Evolutionary conservation across 805 yeast genomes (phyloP).

Genomic region (Myxozyma geophila): DNA sequence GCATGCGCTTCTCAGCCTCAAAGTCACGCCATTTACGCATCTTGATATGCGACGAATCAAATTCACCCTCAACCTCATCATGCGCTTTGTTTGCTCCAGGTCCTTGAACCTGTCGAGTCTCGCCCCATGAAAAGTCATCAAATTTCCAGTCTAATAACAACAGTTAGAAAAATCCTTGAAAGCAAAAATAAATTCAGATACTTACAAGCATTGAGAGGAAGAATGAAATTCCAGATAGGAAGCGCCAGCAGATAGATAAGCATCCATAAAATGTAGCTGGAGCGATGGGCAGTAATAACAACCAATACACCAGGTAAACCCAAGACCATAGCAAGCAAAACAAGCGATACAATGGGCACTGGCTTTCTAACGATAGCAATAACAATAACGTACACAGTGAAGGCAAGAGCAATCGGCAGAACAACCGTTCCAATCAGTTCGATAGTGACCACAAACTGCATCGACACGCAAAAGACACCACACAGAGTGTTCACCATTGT

Average conservation of each 20-base stretch:
- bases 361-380: slow-evolving; percentile 73
- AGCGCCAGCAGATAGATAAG: slow-evolving; percentile 74
- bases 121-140: slow-evolving; percentile 98
- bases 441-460: slow-evolving; percentile 87
- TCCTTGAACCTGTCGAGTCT: slow-evolving; percentile 77
- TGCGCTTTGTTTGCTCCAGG: slow-evolving; percentile 62
- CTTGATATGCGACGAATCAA: slow-evolving; percentile 85
- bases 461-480: slow-evolving; percentile 93
- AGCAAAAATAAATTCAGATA: not conserved
- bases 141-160: slow-evolving; percentile 81
- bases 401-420: slow-evolving; percentile 82
- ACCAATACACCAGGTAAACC: slow-evolving; percentile 87
- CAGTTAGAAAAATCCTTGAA: not conserved
- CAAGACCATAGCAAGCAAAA: slow-evolving; percentile 73
- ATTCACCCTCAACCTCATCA: slow-evolving; percentile 72
- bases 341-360: slow-evolving; percentile 76
- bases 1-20: slow-evolving; percentile 60
- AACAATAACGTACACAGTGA: slow-evolving; percentile 79
- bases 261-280: slow-evolving; percentile 79
- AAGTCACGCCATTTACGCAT: slow-evolving; percentile 96
- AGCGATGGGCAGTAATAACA: slow-evolving; percentile 75
- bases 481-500: slow-evolving; percentile 84
- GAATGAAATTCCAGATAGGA: slow-evolving; percentile 89
- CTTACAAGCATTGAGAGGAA: slow-evolving; percentile 64
- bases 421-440: slow-evolving; percentile 88